A percentile compares a stretch with the other conserved stretches of the same genome.
Evolutionary conservation across 2,329 filamentous ascomycete species (phyloP).

Genomic region (Thermoascus crustaceus): DNA sequence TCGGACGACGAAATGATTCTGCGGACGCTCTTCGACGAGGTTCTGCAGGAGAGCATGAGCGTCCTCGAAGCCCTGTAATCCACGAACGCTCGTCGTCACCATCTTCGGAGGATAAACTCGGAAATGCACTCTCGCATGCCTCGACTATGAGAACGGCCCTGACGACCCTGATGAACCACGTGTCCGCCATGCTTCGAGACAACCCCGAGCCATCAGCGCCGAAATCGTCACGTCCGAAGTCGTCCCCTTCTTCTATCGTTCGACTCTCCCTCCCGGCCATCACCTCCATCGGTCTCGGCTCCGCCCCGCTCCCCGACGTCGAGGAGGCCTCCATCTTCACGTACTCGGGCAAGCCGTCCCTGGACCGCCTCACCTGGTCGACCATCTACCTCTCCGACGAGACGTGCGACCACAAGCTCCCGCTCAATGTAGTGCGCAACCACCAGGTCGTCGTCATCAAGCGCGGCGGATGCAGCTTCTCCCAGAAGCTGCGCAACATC

Average conservation of each 20-base stretch:
- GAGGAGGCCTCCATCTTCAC: slow-evolving; percentile 41
- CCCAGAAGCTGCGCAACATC: slow-evolving; percentile 74
- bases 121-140: slow-evolving; percentile 18
- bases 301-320: slow-evolving; percentile 62
- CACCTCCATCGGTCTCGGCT: slow-evolving; percentile 44
- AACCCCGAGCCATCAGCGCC: slow-evolving; percentile 25
- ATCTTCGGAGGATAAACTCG: slow-evolving; percentile 18
- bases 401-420: slow-evolving; percentile 53
- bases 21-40: slow-evolving; percentile 21
- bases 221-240: slow-evolving; percentile 20
- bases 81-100: slow-evolving; percentile 13
- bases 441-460: slow-evolving; percentile 75
- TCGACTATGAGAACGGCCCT: slow-evolving; percentile 34
- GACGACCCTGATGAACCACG: slow-evolving; percentile 41
- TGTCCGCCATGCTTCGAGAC: slow-evolving; percentile 45
- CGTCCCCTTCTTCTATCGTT: slow-evolving; percentile 23
- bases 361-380: slow-evolving; percentile 55
- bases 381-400: slow-evolving; percentile 63
- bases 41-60: slow-evolving; percentile 15
- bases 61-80: slow-evolving; percentile 13
- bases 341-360: slow-evolving; percentile 30
- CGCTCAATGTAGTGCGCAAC: slow-evolving; percentile 41
- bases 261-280: slow-evolving; percentile 41
- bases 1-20: slow-evolving; percentile 23
- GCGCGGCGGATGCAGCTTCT: slow-evolving; percentile 78